Conservation (phyloP, 208 protist genomes). For the Angomonas deanei region DNA sequence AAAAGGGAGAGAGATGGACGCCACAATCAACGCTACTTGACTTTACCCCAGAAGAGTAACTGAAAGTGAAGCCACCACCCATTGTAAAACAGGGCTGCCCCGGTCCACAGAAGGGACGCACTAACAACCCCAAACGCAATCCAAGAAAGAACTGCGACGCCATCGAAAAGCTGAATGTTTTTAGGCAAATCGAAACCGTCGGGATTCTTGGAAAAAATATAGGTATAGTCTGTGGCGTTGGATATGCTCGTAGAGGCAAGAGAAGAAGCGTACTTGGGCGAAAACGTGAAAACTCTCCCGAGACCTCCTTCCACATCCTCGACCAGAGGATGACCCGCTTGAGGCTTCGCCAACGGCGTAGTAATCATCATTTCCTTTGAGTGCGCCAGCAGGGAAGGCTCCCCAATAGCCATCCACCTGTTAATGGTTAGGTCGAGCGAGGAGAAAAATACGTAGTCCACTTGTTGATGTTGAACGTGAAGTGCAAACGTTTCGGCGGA, state of each 20-base stretch:
- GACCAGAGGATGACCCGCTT: constrained; percentile 32
- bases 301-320: constrained; percentile 58
- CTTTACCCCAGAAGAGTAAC: constrained; percentile 52
- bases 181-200: neutral
- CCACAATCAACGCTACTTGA: constrained; percentile 24
- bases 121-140: constrained; percentile 49
- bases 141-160: constrained; percentile 57
- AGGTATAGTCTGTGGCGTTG: neutral
- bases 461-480: constrained; percentile 32
- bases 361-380: constrained; percentile 34
- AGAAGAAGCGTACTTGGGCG: constrained; percentile 9
- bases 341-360: constrained; percentile 17
- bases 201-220: neutral
- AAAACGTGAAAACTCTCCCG: constrained; percentile 43
- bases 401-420: constrained; percentile 40
- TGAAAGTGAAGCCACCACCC: constrained; percentile 71
- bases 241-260: neutral
- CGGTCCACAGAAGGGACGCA: constrained; percentile 55
- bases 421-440: constrained; percentile 42
- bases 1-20: neutral
- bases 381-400: constrained; percentile 24
- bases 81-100: constrained; percentile 56
- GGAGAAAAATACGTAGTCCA: constrained; percentile 45
- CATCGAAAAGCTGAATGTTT: constrained; percentile 18
- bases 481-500: constrained; percentile 26